A percentile compares a stretch with the other conserved stretches of the same genome.
These are phyloP conservation scores for Pogostemon cablin DNA, from an alignment of 257 asterid species.

Conservation along the genomic window DNA sequence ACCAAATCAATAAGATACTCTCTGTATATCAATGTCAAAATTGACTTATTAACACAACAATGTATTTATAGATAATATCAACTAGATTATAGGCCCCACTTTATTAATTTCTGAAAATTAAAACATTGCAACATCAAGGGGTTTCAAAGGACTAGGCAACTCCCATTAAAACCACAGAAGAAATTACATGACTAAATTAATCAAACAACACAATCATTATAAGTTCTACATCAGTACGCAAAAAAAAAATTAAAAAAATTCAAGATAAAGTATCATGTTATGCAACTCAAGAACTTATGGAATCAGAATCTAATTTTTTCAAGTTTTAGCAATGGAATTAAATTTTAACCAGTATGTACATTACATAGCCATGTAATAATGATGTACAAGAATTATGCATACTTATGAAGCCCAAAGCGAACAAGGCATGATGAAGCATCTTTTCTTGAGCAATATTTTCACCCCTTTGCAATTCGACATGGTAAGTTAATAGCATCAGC, in stretches of 20 bases:
- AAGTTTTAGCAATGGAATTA: conserved; percentile 10
- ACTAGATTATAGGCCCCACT: conserved; percentile 6
- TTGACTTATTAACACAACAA: conserved; percentile 25
- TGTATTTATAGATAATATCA: conserved; percentile 4
- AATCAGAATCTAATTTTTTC: conserved; percentile 12
- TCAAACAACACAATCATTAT: conserved; percentile 10
- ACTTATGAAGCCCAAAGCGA: conserved; percentile 90
- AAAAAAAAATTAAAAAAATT: not conserved
- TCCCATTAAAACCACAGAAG: conserved; percentile 28
- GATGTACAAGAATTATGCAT: conserved; percentile 30
- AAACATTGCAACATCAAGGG: conserved; percentile 24
- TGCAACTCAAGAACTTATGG: conserved; percentile 20
- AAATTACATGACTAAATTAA: conserved; percentile 10
- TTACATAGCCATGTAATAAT: conserved; percentile 20
- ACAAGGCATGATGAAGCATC: conserved; percentile 97
- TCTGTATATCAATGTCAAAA: conserved; percentile 57
- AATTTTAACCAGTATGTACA: conserved; percentile 5
- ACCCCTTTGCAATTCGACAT: conserved; percentile 97
- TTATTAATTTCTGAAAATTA: not conserved
- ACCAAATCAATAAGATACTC: conserved; percentile 90
- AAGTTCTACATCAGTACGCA: not conserved
- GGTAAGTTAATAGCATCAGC: conserved; percentile 92
- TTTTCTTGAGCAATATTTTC: conserved; percentile 73
- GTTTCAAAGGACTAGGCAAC: conserved; percentile 3
- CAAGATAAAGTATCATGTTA: conserved; percentile 9